Conservation (phyloP, 1,284 basidiomycete species). For the Ganoderma leucocontextum region DNA sequence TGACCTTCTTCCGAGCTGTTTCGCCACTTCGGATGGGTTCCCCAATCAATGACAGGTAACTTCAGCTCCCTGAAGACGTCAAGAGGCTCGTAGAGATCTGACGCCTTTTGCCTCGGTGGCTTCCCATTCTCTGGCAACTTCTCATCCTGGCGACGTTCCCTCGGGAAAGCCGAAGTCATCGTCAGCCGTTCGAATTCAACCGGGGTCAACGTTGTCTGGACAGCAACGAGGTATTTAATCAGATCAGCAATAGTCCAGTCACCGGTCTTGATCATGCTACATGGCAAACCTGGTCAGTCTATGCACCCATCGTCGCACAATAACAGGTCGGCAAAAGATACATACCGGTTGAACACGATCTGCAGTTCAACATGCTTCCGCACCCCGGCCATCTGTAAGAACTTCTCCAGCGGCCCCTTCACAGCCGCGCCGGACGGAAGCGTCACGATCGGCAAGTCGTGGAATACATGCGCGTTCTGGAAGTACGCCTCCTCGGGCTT, state of each 20-base stretch:
- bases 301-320: neutral
- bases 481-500: constrained; percentile 87
- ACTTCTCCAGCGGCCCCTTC: constrained; percentile 81
- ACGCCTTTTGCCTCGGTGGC: constrained; percentile 63
- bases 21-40: constrained; percentile 79
- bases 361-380: constrained; percentile 93
- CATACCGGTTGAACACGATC: constrained; percentile 83
- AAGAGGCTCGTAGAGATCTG: constrained; percentile 86
- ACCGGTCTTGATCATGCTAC: constrained; percentile 85
- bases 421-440: constrained; percentile 74
- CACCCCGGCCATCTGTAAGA: constrained; percentile 85
- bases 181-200: constrained; percentile 80
- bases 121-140: constrained; percentile 42
- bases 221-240: constrained; percentile 90
- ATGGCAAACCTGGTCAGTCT: constrained; percentile 21
- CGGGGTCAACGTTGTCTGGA: constrained; percentile 73
- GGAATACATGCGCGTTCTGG: constrained; percentile 86
- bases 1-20: constrained; percentile 85
- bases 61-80: constrained; percentile 78
- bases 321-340: neutral
- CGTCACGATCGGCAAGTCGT: constrained; percentile 85
- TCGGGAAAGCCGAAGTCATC: constrained; percentile 85
- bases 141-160: constrained; percentile 55
- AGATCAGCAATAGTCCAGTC: constrained; percentile 84
- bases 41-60: constrained; percentile 92